phyloP scores from a whole-genome alignment of 306 rosid species.

The Pueraria montana region DNA sequence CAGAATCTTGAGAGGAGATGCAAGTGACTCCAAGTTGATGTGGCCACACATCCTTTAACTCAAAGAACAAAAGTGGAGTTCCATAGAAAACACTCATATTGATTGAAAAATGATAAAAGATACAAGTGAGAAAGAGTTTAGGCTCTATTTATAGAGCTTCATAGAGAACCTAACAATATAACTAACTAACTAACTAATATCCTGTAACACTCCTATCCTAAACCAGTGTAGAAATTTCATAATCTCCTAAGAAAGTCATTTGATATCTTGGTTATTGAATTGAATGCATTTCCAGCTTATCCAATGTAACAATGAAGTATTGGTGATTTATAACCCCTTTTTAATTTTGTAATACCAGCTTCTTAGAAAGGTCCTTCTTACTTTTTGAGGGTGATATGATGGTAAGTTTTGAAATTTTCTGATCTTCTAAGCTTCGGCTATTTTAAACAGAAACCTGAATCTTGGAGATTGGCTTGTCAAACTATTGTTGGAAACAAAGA shows the following conservation, averaged over 20 bases:
- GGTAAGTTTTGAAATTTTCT: slow-evolving; percentile 16
- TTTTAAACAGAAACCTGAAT: slow-evolving; percentile 82
- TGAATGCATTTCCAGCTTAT: slow-evolving; percentile 22
- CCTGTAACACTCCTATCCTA: too few relatives aligned
- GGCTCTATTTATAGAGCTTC: too few relatives aligned
- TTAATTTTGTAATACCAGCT: background rate
- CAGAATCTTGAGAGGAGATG: too few relatives aligned
- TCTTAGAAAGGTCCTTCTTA: background rate
- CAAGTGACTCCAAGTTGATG: too few relatives aligned
- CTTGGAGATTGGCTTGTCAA: slow-evolving; percentile 98
- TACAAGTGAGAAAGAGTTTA: too few relatives aligned
- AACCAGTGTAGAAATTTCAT: slow-evolving; percentile 13
- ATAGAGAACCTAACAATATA: too few relatives aligned
- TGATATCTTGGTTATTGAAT: slow-evolving; percentile 1
- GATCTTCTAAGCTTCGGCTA: slow-evolving; percentile 23
- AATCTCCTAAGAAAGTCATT: slow-evolving; percentile 3
- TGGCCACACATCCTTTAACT: too few relatives aligned
- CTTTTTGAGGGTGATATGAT: background rate
- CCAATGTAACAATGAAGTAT: background rate
- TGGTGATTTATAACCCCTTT: background rate
- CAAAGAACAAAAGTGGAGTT: too few relatives aligned
- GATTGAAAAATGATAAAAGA: too few relatives aligned
- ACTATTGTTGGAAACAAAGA: slow-evolving; percentile 95
- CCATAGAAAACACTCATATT: too few relatives aligned
- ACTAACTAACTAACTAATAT: too few relatives aligned